Evolutionary conservation across 257 asterid genomes (phyloP), one percentile per base, ranked within the genome.

Genomic region (Gentiana straminea): DNA sequence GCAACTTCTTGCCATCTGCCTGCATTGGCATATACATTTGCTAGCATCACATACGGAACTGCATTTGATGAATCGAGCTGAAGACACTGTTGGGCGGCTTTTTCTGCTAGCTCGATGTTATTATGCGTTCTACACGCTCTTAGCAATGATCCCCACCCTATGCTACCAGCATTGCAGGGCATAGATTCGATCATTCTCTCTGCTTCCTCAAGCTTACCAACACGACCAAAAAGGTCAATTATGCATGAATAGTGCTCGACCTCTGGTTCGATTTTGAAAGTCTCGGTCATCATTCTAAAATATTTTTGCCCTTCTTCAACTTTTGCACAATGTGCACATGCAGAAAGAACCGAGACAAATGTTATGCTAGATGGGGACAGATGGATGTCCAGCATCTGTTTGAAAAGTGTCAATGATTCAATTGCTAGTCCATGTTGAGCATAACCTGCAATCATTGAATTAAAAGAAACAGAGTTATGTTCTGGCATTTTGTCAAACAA

Each of bases 361-460:
- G 94, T 87, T 71, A 82, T 74, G 58, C 70, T 60, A n/a, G 80
- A 79, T 3, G 96, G 92, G 41, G 68, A 43, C 10, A 69, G 45
- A 32, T 60, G 68, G 10, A 54, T 64, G 52, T 66, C 61, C 32
- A 80, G 80, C 94, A 87, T 84, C 62, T 62, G 63, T 46, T 79
- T 67, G 3, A 84, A 84, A 5, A 84, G 81, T 13, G 44, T 46
- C 59, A 80, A 54, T 1, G 93, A 71, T 52, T 82, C 87, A 1
- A n/a, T 7, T 36, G 82, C 89, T 51, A 70, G 70, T 34, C 96
- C 93, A 32, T 87, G 94, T 47, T 84, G 94, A 60, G 96, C 93
- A 57, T 78, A 84, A 64, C 80, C 89, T 52, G 87, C 84, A 13
- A 87, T 80, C 80, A 84, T 79, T 0, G 96, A 81, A 63, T 82